phyloP scores from a whole-genome alignment of 192 early-diverging fungal species.

The Dimargaris xerosporica region DNA sequence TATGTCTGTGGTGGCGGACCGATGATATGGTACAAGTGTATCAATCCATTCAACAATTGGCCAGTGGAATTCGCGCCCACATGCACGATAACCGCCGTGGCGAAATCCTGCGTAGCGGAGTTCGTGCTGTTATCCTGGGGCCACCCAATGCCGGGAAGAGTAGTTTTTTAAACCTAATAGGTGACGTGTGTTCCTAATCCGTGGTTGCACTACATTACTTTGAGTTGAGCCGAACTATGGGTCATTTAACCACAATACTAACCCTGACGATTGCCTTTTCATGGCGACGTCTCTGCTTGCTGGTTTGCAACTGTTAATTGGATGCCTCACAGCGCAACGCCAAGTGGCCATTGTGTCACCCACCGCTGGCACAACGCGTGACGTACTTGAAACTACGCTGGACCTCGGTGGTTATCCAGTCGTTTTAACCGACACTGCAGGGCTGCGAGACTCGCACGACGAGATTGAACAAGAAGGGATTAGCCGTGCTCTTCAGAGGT shows the following conservation, averaged over 20 bases:
- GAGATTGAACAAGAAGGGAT: conserved; percentile 55
- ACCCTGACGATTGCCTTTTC: too few relatives aligned
- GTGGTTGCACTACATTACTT: too few relatives aligned
- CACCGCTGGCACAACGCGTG: conserved; percentile 59
- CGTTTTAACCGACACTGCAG: conserved; percentile 57
- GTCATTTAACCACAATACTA: too few relatives aligned
- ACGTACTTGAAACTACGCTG: conserved; percentile 54
- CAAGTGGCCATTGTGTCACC: conserved; percentile 62
- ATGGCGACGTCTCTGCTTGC: too few relatives aligned
- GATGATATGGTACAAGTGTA: conserved; percentile 4
- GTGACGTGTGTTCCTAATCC: conserved; percentile 16
- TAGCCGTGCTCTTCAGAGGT: conserved; percentile 35
- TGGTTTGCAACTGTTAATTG: too few relatives aligned
- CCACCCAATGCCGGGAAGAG: conserved; percentile 71
- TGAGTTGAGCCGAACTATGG: too few relatives aligned
- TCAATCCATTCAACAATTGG: conserved; percentile 7
- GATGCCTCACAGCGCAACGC: conserved; percentile 33
- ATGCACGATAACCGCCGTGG: conserved; percentile 45
- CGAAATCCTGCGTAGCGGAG: conserved; percentile 57
- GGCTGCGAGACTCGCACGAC: conserved; percentile 40
- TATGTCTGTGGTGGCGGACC: too few relatives aligned
- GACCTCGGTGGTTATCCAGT: conserved; percentile 65
- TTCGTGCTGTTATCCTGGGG: conserved; percentile 50
- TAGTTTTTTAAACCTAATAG: conserved; percentile 47
- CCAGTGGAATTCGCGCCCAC: conserved; percentile 22